Conservation (phyloP, 1,284 basidiomycete genomes). For the Marasmius sp. region DNA sequence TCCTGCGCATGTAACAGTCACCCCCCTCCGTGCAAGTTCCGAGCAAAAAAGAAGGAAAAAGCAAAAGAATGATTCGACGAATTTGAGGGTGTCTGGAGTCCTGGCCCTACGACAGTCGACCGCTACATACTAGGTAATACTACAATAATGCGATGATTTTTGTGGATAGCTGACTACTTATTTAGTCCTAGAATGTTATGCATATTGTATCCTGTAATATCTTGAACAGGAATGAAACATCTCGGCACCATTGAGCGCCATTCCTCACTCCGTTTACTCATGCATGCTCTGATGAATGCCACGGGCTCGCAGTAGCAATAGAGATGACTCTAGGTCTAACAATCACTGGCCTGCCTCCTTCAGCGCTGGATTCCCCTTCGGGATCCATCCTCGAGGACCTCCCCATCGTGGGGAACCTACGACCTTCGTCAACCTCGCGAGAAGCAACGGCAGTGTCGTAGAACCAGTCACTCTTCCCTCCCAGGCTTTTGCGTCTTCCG, state of each 20-base stretch:
- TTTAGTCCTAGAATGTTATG: no score
- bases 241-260: neutral
- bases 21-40: no score
- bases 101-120: neutral
- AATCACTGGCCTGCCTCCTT: neutral
- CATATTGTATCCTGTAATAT: no score
- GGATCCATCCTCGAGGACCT: neutral
- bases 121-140: neutral
- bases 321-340: constrained; percentile 12
- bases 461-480: constrained; percentile 39
- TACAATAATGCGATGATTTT: neutral
- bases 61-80: neutral
- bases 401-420: neutral
- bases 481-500: constrained; percentile 41
- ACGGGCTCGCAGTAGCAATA: neutral
- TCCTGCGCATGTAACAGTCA: no score
- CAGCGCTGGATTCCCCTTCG: neutral
- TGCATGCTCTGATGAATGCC: neutral
- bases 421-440: constrained; percentile 28
- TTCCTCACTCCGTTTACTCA: neutral
- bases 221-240: neutral
- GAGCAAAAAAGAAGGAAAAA: no score
- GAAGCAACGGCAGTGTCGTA: constrained; percentile 49
- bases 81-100: neutral
- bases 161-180: neutral